Evolutionary conservation across 2,329 filamentous ascomycete genomes (phyloP).

Genomic region (Trichoderma atrobrunneum): DNA sequence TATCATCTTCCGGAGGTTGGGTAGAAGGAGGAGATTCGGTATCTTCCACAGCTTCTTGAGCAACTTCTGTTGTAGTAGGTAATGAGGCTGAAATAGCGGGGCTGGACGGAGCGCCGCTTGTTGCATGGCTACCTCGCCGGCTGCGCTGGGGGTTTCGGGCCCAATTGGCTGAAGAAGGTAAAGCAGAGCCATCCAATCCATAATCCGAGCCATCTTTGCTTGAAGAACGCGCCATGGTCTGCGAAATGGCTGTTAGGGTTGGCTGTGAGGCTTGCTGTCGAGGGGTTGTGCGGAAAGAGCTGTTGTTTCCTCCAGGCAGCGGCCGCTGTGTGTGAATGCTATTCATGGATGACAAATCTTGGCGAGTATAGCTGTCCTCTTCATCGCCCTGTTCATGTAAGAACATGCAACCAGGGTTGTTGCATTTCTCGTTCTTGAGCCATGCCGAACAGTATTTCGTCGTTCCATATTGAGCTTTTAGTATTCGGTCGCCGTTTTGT

Average conservation of each 20-base stretch:
- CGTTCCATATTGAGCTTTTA: slow-evolving; percentile 79
- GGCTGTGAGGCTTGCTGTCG: slow-evolving; percentile 47
- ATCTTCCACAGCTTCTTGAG: slow-evolving; percentile 43
- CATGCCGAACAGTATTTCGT: slow-evolving; percentile 99
- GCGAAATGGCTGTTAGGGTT: slow-evolving; percentile 44
- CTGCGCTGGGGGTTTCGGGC: slow-evolving; percentile 68
- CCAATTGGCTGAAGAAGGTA: slow-evolving; percentile 93
- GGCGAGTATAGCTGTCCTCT: slow-evolving; percentile 91
- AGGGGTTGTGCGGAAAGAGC: slow-evolving; percentile 53
- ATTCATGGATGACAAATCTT: slow-evolving; percentile 93
- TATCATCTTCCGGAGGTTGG: slow-evolving; percentile 16
- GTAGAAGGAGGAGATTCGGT: slow-evolving; percentile 23
- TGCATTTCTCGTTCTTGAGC: slow-evolving; percentile 88
- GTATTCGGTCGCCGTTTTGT: slow-evolving; percentile 79
- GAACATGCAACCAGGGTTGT: slow-evolving; percentile 97
- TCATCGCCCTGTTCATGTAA: slow-evolving; percentile 97
- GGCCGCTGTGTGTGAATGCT: slow-evolving; percentile 77
- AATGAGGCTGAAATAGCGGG: slow-evolving; percentile 66
- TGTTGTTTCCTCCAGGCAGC: slow-evolving; percentile 49
- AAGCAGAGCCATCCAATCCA: slow-evolving; percentile 77
- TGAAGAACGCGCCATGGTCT: slow-evolving; percentile 70
- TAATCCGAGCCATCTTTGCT: slow-evolving; percentile 73
- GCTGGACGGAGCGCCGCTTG: slow-evolving; percentile 77
- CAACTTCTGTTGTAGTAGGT: slow-evolving; percentile 51
- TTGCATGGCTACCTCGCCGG: slow-evolving; percentile 74